phyloP scores from a whole-genome alignment of 805 yeast genomes.

The Candida chauliodis region DNA sequence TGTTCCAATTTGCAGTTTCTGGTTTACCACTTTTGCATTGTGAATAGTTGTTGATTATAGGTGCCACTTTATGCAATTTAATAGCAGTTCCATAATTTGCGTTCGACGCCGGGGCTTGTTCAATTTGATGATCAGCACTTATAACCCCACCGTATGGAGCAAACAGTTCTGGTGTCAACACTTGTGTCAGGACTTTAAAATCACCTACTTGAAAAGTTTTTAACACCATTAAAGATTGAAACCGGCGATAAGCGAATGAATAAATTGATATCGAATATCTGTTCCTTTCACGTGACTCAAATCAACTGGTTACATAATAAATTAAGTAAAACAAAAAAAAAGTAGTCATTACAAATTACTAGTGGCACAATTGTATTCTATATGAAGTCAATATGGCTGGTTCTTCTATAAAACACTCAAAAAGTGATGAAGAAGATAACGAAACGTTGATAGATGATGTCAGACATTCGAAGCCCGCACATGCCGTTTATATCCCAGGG shows the following conservation, averaged over 20 bases:
- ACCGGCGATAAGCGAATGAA: not conserved
- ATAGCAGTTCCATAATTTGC: constrained; percentile 96
- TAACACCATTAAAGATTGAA: constrained; percentile 32
- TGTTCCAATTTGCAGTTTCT: constrained; percentile 71
- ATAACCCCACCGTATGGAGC: constrained; percentile 71
- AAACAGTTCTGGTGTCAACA: constrained; percentile 64
- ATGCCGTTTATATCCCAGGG: constrained; percentile 29
- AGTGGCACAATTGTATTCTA: not conserved
- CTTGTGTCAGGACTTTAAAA: constrained; percentile 43
- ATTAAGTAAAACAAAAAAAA: not conserved
- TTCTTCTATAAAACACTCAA: not conserved
- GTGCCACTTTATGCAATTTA: constrained; percentile 71
- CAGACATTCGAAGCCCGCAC: constrained; percentile 14
- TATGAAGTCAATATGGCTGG: constrained; percentile 5
- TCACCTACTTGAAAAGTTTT: constrained; percentile 30
- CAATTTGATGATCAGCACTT: constrained; percentile 72
- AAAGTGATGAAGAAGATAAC: constrained; percentile 10
- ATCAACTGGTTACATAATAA: no score
- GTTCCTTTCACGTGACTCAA: not conserved
- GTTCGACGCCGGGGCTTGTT: constrained; percentile 31
- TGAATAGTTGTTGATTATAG: constrained; percentile 51
- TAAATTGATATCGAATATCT: no score
- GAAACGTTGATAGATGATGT: constrained; percentile 6
- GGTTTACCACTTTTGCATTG: constrained; percentile 43
- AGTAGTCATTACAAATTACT: not conserved